Conservation (phyloP, 495 filamentous ascomycete species). For the Lentithecium fluviatile region DNA sequence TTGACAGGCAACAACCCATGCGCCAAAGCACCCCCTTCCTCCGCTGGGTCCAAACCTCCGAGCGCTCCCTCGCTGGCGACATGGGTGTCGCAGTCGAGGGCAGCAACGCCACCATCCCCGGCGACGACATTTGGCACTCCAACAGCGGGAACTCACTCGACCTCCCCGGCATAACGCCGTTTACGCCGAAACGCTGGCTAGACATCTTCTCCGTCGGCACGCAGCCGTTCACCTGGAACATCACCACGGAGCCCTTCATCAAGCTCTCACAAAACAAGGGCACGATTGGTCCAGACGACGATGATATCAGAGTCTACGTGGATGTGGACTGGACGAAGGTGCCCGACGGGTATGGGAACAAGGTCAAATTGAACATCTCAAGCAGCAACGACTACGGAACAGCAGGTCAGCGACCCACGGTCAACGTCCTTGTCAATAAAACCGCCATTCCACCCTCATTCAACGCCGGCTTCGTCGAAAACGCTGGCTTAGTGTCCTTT, state of each 20-base stretch:
- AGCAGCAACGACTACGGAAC: conserved; percentile 55
- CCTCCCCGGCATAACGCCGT: conserved; percentile 61
- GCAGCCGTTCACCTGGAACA: conserved; percentile 55
- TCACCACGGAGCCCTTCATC: conserved; percentile 57
- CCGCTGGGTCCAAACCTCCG: conserved; percentile 55
- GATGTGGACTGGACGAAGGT: conserved; percentile 61
- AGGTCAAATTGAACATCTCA: conserved; percentile 55
- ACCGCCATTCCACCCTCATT: conserved; percentile 56
- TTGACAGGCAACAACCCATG: conserved; percentile 67
- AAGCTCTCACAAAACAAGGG: conserved; percentile 57
- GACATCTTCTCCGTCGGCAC: conserved; percentile 67
- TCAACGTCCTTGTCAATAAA: conserved; percentile 60
- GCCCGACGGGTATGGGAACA: conserved; percentile 49
- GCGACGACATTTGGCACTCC: conserved; percentile 63
- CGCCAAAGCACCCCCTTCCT: conserved; percentile 63
- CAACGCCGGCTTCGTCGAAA: conserved; percentile 63
- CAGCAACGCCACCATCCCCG: conserved; percentile 62
- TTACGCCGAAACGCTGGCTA: conserved; percentile 63
- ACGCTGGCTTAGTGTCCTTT: conserved; percentile 60
- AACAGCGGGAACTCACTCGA: conserved; percentile 53
- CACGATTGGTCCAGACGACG: conserved; percentile 47
- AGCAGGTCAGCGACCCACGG: conserved; percentile 51
- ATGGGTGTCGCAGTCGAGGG: conserved; percentile 67
- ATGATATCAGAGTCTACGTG: conserved; percentile 59
- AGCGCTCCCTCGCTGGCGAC: conserved; percentile 59